Evolutionary conservation across 1,139 yeast species (phyloP).

Genomic region (Geotrichum restrictum): DNA sequence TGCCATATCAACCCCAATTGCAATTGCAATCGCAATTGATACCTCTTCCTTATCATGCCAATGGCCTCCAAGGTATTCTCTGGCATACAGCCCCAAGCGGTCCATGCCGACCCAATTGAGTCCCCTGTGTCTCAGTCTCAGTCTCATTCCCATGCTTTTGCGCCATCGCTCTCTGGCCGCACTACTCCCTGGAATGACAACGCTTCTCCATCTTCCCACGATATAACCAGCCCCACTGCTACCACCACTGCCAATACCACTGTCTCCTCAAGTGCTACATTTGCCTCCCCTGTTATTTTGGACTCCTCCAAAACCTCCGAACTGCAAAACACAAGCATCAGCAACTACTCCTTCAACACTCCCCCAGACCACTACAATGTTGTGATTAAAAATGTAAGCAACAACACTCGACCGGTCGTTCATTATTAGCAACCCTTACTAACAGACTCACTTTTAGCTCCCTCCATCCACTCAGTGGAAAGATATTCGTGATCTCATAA

Average conservation of each 20-base stretch:
- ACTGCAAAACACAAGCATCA: background rate
- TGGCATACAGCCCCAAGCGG: background rate
- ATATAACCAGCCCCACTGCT: background rate
- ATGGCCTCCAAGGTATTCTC: background rate
- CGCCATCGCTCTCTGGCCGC: background rate
- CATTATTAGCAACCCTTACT: background rate
- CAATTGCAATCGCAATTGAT: background rate
- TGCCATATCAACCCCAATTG: background rate
- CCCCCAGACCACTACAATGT: constrained; percentile 9
- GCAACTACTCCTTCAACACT: background rate
- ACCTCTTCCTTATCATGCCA: background rate
- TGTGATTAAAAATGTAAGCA: constrained; percentile 10
- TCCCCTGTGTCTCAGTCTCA: background rate
- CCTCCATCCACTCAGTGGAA: constrained; percentile 24
- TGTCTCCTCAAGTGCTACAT: background rate
- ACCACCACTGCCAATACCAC: constrained; percentile 2
- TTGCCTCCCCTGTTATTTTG: constrained; percentile 3
- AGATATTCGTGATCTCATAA: constrained; percentile 24
- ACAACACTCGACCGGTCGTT: background rate
- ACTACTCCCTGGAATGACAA: background rate
- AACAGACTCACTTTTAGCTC: background rate
- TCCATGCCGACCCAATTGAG: background rate
- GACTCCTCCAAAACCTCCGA: constrained; percentile 2
- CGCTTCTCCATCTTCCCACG: background rate
- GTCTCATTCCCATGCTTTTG: background rate